Evolutionary conservation across 192 early-diverging fungal genomes (phyloP).

Genomic region (Spinellus fusiger): DNA sequence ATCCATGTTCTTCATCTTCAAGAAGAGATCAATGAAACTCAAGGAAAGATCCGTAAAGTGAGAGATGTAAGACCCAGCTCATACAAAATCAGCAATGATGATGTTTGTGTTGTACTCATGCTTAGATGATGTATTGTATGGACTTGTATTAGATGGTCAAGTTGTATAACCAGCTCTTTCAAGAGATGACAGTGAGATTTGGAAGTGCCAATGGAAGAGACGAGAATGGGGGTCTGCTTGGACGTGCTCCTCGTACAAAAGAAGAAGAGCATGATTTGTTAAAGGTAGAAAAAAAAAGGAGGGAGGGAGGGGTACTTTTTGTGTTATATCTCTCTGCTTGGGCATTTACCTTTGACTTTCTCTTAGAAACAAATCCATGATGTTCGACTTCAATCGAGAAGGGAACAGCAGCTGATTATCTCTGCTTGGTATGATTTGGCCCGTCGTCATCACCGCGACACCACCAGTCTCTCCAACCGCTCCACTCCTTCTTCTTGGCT

Average conservation of each 20-base stretch:
- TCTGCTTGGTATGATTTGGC: slow-evolving; percentile 73
- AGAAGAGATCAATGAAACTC: slow-evolving; percentile 27
- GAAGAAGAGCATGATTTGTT: slow-evolving; percentile 33
- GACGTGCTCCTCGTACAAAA: slow-evolving; percentile 17
- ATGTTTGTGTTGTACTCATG: not conserved
- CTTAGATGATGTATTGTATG: not conserved
- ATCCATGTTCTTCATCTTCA: slow-evolving; percentile 37
- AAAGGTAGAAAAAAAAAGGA: slow-evolving; percentile 9
- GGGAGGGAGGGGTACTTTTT: not conserved
- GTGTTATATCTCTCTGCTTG: too few relatives aligned
- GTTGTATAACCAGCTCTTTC: slow-evolving; percentile 22
- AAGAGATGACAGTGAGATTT: slow-evolving; percentile 18
- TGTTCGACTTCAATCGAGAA: slow-evolving; percentile 58
- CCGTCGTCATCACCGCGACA: slow-evolving; percentile 30
- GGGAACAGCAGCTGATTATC: slow-evolving; percentile 77
- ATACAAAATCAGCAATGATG: too few relatives aligned
- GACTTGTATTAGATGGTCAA: slow-evolving; percentile 22
- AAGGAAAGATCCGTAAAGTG: slow-evolving; percentile 27
- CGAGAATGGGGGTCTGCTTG: slow-evolving; percentile 9
- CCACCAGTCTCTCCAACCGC: slow-evolving; percentile 42
- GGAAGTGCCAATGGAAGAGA: slow-evolving; percentile 10
- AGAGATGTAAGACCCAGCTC: slow-evolving; percentile 33
- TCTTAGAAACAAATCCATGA: slow-evolving; percentile 63
- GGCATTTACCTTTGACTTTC: not conserved
- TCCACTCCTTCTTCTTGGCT: slow-evolving; percentile 63